Base-by-base conservation (phyloP, 2,329 filamentous ascomycete genomes). In the Sporothrix inflata region DNA sequence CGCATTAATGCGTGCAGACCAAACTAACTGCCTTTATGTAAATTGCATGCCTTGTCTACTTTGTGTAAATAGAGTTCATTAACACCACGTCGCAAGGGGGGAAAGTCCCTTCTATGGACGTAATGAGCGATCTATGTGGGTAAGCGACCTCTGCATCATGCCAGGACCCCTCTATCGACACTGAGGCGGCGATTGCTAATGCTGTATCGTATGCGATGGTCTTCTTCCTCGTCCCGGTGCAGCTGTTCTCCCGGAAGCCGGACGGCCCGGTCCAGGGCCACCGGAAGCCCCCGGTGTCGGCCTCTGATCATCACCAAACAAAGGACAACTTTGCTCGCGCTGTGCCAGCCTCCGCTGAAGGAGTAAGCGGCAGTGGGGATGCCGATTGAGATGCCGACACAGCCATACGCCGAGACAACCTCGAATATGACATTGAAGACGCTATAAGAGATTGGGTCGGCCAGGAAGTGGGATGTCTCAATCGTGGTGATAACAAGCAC, bases 371-470 rank as follows among this genome's bases (percentile, higher is more conserved):
- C 79, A 4, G 82, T 80, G 0, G 87, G 85, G 16, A 87, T 79
- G 0, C 88, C 88, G 2, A 86, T 83, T 69, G 84, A 86, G 24
- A 90, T 84, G 0, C 88, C 88, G 4, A 90, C 88, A 71, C 86
- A 88, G 8, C 88, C 88, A 75, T 90, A 90, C 0, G 83, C 86
- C 7, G 83, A 85, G 0, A 87, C 85, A 7, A 88, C 85, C 75
- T 88, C 86, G 70, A 88, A 88, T 1, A 86, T 79, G 71, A 90
- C 77, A 75, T 89, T 89, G 78, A 89, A 90, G 2, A 88, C 86
- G 38, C 85, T 86, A 77, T 84, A 88, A 47, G 77, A 85, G n/a
- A 82, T 79, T 0, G 87, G 87, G 71, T 89, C 84, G 21, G 79
- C 77, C 1, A 84, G 79, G 73, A 88, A 89, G 71, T 88, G 84